Evolutionary conservation across 2,329 filamentous ascomycete species (phyloP), one percentile per base, ranked within the genome.

Genomic region (Cercospora sp.): DNA sequence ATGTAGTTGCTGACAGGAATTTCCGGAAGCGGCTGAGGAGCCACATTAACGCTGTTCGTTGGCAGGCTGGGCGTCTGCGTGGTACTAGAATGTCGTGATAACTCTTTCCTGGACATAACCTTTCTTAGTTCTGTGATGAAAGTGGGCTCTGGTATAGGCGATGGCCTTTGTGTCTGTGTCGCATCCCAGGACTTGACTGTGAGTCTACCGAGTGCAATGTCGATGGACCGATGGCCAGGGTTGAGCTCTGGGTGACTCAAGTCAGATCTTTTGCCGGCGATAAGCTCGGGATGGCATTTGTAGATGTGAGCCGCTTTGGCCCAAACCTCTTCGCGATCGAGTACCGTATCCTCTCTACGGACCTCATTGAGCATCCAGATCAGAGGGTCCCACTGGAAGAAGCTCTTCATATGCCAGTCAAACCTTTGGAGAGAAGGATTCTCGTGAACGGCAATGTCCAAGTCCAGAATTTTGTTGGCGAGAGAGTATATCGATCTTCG

Each of bases 361-460:
- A 83, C 75, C 28, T 79, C 75, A 7, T 75, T 77, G 23, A 80
- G 70, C 4, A 77, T 73, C 58, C 79, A 78, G 33, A 78, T 75
- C 12, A 78, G 74, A 13, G 83, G 74, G 33, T 82, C 80, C 65
- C 77, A 80, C 36, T 86, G 74, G 57, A 86, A 78, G 71, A 84
- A 82, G n/a, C 86, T 81, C 55, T 84, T 80, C 9, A 83, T 80
- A 63, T 86, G 84, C 83, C 84, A 86, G 20, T 81, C 80, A 73
- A 85, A 86, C 45, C 84, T 80, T 30, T 79, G 76, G 28, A 83
- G 75, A 23, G 76, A 76, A 30, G 77, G 75, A 31, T 79, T 81
- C 1, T 76, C 78, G 63, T 81, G 79, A 0, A 76, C 75, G 20
- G 82, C 71, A 55, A 79, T 82, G 65, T 82, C 79, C 39, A 79